Evolutionary conservation across 371 early-diverging fungal species (phyloP).

Genomic region (Mucor mucedo): DNA sequence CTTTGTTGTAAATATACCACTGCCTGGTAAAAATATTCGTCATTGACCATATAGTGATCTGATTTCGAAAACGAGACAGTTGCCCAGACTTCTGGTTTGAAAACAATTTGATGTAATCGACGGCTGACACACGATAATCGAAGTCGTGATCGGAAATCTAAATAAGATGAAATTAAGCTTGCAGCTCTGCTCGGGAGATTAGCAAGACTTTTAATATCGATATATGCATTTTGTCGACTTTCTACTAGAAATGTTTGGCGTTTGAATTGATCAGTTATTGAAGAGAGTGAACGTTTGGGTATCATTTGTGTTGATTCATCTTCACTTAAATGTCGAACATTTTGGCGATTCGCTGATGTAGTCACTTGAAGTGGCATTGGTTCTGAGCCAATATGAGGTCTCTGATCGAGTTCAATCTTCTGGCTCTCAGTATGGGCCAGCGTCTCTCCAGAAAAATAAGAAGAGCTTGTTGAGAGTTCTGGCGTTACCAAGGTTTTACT

Average conservation of each 20-base stretch:
- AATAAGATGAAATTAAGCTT: constrained; percentile 6
- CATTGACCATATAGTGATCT: constrained; percentile 19
- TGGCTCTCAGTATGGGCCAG: not conserved
- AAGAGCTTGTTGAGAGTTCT: not conserved
- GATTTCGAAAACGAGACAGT: constrained; percentile 19
- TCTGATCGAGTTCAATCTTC: not conserved
- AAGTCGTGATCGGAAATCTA: constrained; percentile 34
- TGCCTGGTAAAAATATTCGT: constrained; percentile 15
- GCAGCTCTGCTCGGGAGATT: constrained; percentile 15
- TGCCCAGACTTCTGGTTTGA: constrained; percentile 29
- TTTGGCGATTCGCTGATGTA: constrained; percentile 9
- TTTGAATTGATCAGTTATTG: constrained; percentile 27
- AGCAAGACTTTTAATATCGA: constrained; percentile 3
- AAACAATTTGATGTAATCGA: constrained; percentile 15
- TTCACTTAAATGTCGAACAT: constrained; percentile 25
- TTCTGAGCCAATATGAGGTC: constrained; percentile 1
- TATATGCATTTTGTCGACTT: not conserved
- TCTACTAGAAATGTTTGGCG: constrained; percentile 19
- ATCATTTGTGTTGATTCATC: constrained; percentile 30
- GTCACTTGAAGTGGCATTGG: not conserved
- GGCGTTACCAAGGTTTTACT: not conserved
- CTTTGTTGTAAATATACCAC: constrained; percentile 12
- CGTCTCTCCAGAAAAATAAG: not conserved
- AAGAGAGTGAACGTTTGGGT: constrained; percentile 33
- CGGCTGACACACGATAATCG: constrained; percentile 17